These are phyloP conservation scores for Sporothrix euskadiensis DNA, from an alignment of 2,329 filamentous ascomycete species.

Conservation along the genomic window DNA sequence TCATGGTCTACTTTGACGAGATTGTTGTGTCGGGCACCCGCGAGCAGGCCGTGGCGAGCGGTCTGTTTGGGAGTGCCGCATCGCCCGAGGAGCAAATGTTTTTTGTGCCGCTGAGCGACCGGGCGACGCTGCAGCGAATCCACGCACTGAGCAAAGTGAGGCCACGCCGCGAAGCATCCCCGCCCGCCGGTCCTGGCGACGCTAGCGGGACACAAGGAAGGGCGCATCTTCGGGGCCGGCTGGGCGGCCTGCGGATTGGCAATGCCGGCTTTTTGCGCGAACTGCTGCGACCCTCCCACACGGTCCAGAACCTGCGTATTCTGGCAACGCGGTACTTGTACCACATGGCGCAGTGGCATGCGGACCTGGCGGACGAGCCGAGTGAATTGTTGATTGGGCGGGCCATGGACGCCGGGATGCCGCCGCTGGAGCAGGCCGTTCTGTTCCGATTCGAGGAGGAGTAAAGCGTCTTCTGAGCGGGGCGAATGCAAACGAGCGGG, in stretches of 20 bases:
- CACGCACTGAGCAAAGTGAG: not conserved
- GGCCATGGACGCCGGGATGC: constrained; percentile 22
- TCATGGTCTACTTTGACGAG: constrained; percentile 28
- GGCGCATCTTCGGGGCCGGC: not conserved
- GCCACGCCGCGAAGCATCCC: not conserved
- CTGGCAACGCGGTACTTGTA: constrained; percentile 18
- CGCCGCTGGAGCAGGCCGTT: constrained; percentile 23
- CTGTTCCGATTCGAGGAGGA: constrained; percentile 26
- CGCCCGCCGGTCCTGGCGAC: too few species aligned
- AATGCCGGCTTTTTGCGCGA: constrained; percentile 24
- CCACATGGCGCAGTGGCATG: not conserved
- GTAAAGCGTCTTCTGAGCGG: not conserved
- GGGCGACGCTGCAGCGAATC: constrained; percentile 15
- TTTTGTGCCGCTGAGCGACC: constrained; percentile 26
- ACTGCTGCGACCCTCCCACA: constrained; percentile 18
- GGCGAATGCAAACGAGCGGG: not conserved
- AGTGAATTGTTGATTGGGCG: not conserved
- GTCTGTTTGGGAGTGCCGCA: constrained; percentile 25
- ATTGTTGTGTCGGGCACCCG: constrained; percentile 23
- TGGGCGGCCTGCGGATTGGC: constrained; percentile 24
- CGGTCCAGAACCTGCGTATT: constrained; percentile 10
- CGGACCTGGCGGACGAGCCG: not conserved
- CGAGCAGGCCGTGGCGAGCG: constrained; percentile 23
- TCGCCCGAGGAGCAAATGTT: constrained; percentile 22
- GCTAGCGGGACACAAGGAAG: not conserved